These are phyloP conservation scores for Calendula officinalis DNA, from an alignment of 129 eudicot species.

Conservation along the genomic window DNA sequence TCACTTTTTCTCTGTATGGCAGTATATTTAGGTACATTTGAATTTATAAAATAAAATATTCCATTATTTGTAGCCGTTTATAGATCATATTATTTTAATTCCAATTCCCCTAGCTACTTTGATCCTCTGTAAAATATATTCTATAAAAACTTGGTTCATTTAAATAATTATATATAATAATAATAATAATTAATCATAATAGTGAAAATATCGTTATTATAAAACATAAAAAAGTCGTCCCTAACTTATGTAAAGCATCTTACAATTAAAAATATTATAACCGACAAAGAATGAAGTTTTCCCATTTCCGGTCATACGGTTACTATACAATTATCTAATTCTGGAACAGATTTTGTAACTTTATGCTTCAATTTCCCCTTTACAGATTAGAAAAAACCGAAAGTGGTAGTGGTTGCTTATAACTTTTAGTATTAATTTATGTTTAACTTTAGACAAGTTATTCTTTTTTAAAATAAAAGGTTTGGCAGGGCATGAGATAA, in stretches of 20 bases:
- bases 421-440: slow-evolving; percentile 3
- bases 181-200: not conserved
- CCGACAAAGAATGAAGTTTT: slow-evolving; percentile 28
- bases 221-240: slow-evolving; percentile 22
- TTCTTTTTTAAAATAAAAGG: too few species aligned
- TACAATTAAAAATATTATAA: not conserved
- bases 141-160: slow-evolving; percentile 18
- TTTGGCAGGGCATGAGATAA: too few species aligned
- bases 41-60: slow-evolving; percentile 11
- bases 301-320: slow-evolving; percentile 19
- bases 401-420: slow-evolving; percentile 14
- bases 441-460: slow-evolving; percentile 6
- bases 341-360: slow-evolving; percentile 15
- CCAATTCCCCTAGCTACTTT: slow-evolving; percentile 13
- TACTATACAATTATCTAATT: slow-evolving; percentile 15
- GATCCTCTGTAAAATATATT: slow-evolving; percentile 19
- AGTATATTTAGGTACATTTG: slow-evolving; percentile 25
- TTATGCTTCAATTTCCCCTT: slow-evolving; percentile 21
- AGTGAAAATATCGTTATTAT: not conserved
- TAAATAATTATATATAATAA: not conserved
- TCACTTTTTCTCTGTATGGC: slow-evolving; percentile 3
- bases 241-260: slow-evolving; percentile 20
- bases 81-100: slow-evolving; percentile 11
- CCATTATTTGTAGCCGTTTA: slow-evolving; percentile 33
- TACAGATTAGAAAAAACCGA: slow-evolving; percentile 6